Percentiles rank a stretch among this genome's conserved stretches.
phyloP scores from a whole-genome alignment of 495 filamentous ascomycete genomes.

The Echria macrotheca region DNA sequence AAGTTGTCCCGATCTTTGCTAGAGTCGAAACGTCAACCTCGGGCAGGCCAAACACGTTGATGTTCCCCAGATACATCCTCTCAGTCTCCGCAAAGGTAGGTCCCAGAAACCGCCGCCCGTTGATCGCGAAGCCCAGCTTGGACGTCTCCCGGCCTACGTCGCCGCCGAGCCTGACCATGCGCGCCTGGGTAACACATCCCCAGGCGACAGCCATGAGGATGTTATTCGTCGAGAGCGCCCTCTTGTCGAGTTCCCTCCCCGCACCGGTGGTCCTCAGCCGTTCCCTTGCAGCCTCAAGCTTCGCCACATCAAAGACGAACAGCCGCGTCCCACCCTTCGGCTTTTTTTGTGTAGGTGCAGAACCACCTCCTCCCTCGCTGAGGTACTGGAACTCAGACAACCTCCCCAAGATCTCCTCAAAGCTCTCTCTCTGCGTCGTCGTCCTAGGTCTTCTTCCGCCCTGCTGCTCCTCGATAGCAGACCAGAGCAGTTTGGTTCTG shows the following conservation, averaged over 20 bases:
- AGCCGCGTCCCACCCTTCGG: not conserved
- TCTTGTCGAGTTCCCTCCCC: not conserved
- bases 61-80: slow-evolving; percentile 1
- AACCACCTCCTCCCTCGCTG: not conserved
- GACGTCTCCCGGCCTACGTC: not conserved
- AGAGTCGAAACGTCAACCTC: not conserved
- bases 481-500: not conserved
- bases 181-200: not conserved
- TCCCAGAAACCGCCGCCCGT: not conserved
- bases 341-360: not conserved
- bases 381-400: not conserved
- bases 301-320: not conserved
- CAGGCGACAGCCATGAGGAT: not conserved
- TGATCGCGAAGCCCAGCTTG: slow-evolving; percentile 3
- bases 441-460: no score
- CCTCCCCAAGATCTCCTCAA: not conserved
- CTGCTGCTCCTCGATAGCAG: not conserved
- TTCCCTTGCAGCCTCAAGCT: not conserved
- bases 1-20: not conserved
- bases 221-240: not conserved
- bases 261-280: no score
- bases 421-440: no score
- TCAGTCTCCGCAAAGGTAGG: not conserved
- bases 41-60: not conserved
- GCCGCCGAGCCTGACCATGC: not conserved